Conservation (phyloP, 1,139 yeast genomes). For the Blastobotrys raffinosifermentans region DNA sequence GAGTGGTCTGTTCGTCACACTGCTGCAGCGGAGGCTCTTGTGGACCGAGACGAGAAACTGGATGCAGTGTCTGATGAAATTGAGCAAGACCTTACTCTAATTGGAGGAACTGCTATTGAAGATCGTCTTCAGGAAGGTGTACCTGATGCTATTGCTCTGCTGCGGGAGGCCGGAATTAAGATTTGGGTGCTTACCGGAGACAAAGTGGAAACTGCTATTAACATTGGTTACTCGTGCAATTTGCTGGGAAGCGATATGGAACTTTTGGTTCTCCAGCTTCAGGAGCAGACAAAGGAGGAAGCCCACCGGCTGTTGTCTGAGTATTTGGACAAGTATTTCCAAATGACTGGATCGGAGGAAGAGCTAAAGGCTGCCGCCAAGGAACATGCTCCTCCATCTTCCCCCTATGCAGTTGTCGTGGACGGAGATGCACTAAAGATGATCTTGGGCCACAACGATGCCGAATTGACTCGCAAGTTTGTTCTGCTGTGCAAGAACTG, state of each 20-base stretch:
- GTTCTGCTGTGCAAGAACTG: constrained; percentile 86
- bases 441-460: constrained; percentile 48
- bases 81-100: constrained; percentile 60
- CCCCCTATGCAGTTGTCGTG: constrained; percentile 73
- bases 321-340: constrained; percentile 56
- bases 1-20: constrained; percentile 66
- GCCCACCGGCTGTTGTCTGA: constrained; percentile 51
- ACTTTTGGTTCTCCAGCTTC: constrained; percentile 56
- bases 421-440: constrained; percentile 87
- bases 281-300: constrained; percentile 32
- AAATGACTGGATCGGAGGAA: constrained; percentile 52
- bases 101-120: constrained; percentile 96
- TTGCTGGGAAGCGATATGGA: constrained; percentile 81
- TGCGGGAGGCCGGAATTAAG: constrained; percentile 85
- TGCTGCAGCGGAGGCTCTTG: constrained; percentile 64
- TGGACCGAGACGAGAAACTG: constrained; percentile 68
- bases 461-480: constrained; percentile 51
- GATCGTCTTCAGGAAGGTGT: constrained; percentile 93
- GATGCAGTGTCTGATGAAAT: constrained; percentile 72
- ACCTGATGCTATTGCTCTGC: constrained; percentile 78
- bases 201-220: constrained; percentile 92
- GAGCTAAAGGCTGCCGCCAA: constrained; percentile 55
- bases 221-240: constrained; percentile 93
- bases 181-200: constrained; percentile 97
- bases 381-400: constrained; percentile 74